A percentile compares a stretch with the other conserved stretches of the same genome.
phyloP scores from a whole-genome alignment of 768 basidiomycete genomes.

The Cantharellus cinnabarinus region DNA sequence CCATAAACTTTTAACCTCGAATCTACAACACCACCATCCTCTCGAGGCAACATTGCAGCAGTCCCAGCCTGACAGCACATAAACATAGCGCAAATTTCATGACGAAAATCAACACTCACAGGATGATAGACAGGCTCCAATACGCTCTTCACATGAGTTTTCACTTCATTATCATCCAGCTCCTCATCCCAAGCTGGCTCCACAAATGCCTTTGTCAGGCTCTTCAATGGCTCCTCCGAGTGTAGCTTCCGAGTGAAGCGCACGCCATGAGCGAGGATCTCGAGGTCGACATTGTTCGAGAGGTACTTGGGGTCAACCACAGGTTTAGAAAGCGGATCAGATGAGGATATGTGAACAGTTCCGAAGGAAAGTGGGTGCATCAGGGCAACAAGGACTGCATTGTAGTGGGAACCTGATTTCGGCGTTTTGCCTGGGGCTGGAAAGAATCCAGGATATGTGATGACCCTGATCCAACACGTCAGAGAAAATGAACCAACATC shows the following conservation, averaged over 20 bases:
- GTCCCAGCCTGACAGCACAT: background rate
- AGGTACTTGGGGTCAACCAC: conserved; percentile 7
- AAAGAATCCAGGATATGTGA: background rate
- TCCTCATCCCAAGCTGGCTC: background rate
- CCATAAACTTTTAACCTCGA: conserved; percentile 1
- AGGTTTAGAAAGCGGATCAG: conserved; percentile 2
- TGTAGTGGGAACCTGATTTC: background rate
- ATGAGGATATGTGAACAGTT: conserved; percentile 2
- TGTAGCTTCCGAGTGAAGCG: conserved; percentile 1
- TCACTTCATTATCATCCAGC: background rate
- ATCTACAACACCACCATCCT: background rate
- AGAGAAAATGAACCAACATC: too few species aligned
- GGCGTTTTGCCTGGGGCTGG: background rate
- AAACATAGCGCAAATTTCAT: background rate
- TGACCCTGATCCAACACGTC: background rate
- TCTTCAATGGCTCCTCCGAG: background rate
- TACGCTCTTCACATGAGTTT: background rate
- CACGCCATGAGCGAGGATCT: conserved; percentile 5
- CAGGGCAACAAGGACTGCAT: background rate
- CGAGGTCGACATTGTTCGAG: conserved; percentile 6
- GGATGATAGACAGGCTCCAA: conserved; percentile 1
- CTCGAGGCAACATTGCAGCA: background rate
- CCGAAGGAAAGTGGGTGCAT: background rate
- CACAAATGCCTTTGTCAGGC: background rate
- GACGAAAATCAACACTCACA: background rate